Percentiles rank a stretch among this genome's conserved stretches.
These are phyloP conservation scores for Filobasidium floriforme DNA, from an alignment of 768 basidiomycete species.

Conservation along the genomic window DNA sequence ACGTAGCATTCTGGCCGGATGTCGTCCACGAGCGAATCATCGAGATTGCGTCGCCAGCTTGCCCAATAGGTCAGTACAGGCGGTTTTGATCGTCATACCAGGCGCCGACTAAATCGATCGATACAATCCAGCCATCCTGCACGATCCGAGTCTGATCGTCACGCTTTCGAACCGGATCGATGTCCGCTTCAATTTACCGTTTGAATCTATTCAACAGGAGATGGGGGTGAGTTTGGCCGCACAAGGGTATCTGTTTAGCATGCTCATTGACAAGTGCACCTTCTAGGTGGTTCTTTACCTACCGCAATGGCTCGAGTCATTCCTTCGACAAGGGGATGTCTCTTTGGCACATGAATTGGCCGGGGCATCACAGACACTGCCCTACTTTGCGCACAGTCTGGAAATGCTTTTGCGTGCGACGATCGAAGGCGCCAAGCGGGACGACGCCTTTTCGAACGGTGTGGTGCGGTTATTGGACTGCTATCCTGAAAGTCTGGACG, in stretches of 20 bases:
- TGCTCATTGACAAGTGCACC: not conserved
- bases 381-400: constrained; percentile 87
- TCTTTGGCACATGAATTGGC: constrained; percentile 79
- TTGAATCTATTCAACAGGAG: not conserved
- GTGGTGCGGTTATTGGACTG: constrained; percentile 89
- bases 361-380: constrained; percentile 72
- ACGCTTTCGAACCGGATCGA: not conserved
- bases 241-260: too few relatives aligned
- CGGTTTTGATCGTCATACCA: not conserved
- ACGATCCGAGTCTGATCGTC: not conserved
- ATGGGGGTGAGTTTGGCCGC: not conserved
- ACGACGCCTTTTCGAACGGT: constrained; percentile 51
- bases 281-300: constrained; percentile 83
- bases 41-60: not conserved
- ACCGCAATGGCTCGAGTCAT: constrained; percentile 78
- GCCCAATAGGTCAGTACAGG: not conserved
- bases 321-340: constrained; percentile 58
- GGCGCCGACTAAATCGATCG: not conserved
- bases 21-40: not conserved
- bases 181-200: not conserved
- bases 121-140: not conserved
- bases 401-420: constrained; percentile 92
- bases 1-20: not conserved
- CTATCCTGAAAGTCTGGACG: constrained; percentile 81
- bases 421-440: constrained; percentile 53